Evolutionary conservation across 2,329 filamentous ascomycete genomes (phyloP).

Genomic region (Fusarium sp.): DNA sequence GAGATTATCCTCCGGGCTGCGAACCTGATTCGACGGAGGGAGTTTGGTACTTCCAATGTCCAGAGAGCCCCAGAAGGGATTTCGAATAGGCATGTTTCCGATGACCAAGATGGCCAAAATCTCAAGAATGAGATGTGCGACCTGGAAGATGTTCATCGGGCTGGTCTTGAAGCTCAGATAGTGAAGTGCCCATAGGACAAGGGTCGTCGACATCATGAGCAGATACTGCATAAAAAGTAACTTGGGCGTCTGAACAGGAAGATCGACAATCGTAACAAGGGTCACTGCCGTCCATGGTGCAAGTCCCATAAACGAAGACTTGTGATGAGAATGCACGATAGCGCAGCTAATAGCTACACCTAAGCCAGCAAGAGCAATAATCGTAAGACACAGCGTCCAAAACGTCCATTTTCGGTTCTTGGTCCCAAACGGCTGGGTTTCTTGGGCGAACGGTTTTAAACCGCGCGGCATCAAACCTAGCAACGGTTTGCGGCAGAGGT

Average conservation of each 20-base stretch:
- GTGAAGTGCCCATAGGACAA: slow-evolving; percentile 49
- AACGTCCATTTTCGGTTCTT: slow-evolving; percentile 54
- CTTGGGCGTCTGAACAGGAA: slow-evolving; percentile 58
- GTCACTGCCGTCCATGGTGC: slow-evolving; percentile 56
- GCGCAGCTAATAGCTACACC: slow-evolving; percentile 50
- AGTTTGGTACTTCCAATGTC: slow-evolving; percentile 50
- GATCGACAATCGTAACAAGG: slow-evolving; percentile 54
- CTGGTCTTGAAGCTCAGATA: slow-evolving; percentile 47
- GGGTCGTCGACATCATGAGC: slow-evolving; percentile 50
- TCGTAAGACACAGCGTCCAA: slow-evolving; percentile 55
- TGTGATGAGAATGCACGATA: slow-evolving; percentile 47
- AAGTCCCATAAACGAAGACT: slow-evolving; percentile 51
- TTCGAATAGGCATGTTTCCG: slow-evolving; percentile 54
- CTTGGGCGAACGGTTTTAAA: slow-evolving; percentile 59
- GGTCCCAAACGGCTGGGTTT: slow-evolving; percentile 45
- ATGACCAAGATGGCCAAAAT: slow-evolving; percentile 50
- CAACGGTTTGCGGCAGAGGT: slow-evolving; percentile 46
- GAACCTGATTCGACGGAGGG: slow-evolving; percentile 58
- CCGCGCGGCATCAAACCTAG: slow-evolving; percentile 54
- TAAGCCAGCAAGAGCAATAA: slow-evolving; percentile 53
- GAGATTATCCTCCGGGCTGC: slow-evolving; percentile 82
- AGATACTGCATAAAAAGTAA: slow-evolving; percentile 56
- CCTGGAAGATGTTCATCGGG: slow-evolving; percentile 39
- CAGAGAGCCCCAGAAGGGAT: slow-evolving; percentile 51
- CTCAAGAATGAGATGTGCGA: slow-evolving; percentile 42